These are phyloP conservation scores for Hysterium pulicare DNA, from an alignment of 2,329 filamentous ascomycete species.

Conservation along the genomic window DNA sequence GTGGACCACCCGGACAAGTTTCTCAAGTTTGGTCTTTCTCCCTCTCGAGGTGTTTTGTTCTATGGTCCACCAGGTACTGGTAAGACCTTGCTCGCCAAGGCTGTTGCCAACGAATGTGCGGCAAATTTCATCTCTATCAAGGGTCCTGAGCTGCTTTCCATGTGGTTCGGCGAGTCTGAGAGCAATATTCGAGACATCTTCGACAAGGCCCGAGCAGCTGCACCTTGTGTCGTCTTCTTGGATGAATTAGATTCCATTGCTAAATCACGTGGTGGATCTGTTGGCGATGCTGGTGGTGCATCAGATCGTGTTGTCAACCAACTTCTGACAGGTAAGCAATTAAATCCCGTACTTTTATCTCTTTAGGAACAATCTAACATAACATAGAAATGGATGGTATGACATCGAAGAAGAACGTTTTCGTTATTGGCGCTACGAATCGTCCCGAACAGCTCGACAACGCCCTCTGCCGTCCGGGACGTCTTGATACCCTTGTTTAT, in stretches of 20 bases:
- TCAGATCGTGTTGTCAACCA: slow-evolving; percentile 99
- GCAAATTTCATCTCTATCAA: slow-evolving; percentile 99
- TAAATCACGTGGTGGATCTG: slow-evolving; percentile 96
- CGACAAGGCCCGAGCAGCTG: slow-evolving; percentile 97
- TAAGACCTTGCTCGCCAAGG: slow-evolving; percentile 99
- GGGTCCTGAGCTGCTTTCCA: slow-evolving; percentile 94
- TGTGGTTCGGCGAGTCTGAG: slow-evolving; percentile 99
- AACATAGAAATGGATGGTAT: slow-evolving; percentile 96
- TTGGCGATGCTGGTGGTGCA: slow-evolving; percentile 94
- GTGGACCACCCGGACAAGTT: slow-evolving; percentile 99
- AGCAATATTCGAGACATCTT: slow-evolving; percentile 99
- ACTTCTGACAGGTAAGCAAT: slow-evolving; percentile 84
- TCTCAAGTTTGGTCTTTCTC: slow-evolving; percentile 98
- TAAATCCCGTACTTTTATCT: too few species aligned
- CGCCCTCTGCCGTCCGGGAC: slow-evolving; percentile 94
- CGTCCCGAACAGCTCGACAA: slow-evolving; percentile 98
- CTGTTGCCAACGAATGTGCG: slow-evolving; percentile 97
- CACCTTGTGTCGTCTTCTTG: slow-evolving; percentile 97
- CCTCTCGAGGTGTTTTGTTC: slow-evolving; percentile 96
- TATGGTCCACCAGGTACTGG: slow-evolving; percentile 98
- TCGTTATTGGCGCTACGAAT: slow-evolving; percentile 98
- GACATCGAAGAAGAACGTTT: slow-evolving; percentile 99
- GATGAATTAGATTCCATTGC: slow-evolving; percentile 98
- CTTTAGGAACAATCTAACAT: too few species aligned
- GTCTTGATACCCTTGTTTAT: slow-evolving; percentile 98